Evolutionary conservation across 148 eudicot species (phyloP).

Genomic region (Chenopodium formosanum): DNA sequence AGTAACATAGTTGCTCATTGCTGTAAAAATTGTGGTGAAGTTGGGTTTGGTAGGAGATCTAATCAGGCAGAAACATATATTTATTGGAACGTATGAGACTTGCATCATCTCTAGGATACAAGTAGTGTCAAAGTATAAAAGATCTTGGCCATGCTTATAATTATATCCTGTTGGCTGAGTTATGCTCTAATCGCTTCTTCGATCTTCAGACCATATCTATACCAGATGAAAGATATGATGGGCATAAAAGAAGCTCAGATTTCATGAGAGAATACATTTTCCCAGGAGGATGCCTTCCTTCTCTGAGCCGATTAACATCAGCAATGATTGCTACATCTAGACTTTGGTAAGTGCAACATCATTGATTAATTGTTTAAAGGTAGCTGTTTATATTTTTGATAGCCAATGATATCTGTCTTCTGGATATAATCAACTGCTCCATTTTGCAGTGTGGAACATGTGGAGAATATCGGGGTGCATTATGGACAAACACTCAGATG

Average conservation of each 20-base stretch:
- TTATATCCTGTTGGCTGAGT: too few species aligned
- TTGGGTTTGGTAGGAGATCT: too few species aligned
- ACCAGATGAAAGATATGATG: slow-evolving; percentile 77
- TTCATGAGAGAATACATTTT: slow-evolving; percentile 80
- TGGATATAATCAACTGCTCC: not conserved
- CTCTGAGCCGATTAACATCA: slow-evolving; percentile 60
- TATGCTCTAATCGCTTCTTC: not conserved
- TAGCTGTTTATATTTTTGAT: not conserved
- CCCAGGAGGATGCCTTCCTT: slow-evolving; percentile 81
- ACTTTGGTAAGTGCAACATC: slow-evolving; percentile 48
- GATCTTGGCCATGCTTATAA: too few species aligned
- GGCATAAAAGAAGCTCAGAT: slow-evolving; percentile 58
- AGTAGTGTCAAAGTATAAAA: too few species aligned
- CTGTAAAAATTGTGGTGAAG: too few species aligned
- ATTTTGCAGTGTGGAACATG: slow-evolving; percentile 60
- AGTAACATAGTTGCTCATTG: too few species aligned
- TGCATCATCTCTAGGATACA: too few species aligned
- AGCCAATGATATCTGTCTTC: too few species aligned
- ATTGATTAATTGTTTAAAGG: not conserved
- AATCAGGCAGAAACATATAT: too few species aligned
- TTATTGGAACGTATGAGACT: too few species aligned
- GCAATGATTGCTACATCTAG: slow-evolving; percentile 81
- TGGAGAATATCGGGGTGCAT: slow-evolving; percentile 78
- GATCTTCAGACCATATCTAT: slow-evolving; percentile 57
- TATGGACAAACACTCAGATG: slow-evolving; percentile 58